Conservation (phyloP, 371 early-diverging fungal species). For the Chytridiales sp. region DNA sequence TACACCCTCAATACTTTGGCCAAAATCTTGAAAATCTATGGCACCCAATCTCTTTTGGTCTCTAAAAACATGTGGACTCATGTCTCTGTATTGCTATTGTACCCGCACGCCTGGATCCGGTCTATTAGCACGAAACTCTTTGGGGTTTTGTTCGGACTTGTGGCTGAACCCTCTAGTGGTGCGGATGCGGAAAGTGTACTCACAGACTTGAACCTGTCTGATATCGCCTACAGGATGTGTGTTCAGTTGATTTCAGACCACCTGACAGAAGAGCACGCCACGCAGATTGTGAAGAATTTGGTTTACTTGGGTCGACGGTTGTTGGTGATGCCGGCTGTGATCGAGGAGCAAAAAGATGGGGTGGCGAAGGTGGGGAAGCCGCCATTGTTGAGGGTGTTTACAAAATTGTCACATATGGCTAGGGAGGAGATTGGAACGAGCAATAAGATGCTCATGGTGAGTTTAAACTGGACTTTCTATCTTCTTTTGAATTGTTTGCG, state of each 20-base stretch:
- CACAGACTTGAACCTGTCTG: conserved; percentile 1
- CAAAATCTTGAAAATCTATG: conserved; percentile 49
- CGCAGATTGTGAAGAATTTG: conserved; percentile 90
- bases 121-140: conserved; percentile 67
- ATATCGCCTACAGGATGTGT: no score
- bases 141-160: conserved; percentile 72
- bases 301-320: conserved; percentile 86
- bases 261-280: conserved; percentile 76
- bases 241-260: conserved; percentile 65
- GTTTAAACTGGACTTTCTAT: background rate
- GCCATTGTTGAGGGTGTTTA: conserved; percentile 62
- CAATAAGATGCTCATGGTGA: conserved; percentile 17
- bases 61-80: conserved; percentile 20
- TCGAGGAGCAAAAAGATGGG: conserved; percentile 11
- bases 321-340: conserved; percentile 17
- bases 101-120: conserved; percentile 91
- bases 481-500: background rate
- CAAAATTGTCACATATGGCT: conserved; percentile 66
- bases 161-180: conserved; percentile 24
- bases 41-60: background rate
- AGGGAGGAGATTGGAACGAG: conserved; percentile 56
- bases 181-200: conserved; percentile 5
- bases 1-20: conserved; percentile 74
- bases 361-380: conserved; percentile 31
- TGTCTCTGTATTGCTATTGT: conserved; percentile 24